Conservation (phyloP, 164 flowering plant genomes). For the Vitis vinifera region ASM3070453v1 NC_081806.1:4064501-4065000, state of each 20-base stretch:
- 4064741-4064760: no score
- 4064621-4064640: conserved; percentile 98
- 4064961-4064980: background rate
- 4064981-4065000: background rate
- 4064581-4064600: conserved; percentile 89
- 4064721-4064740: background rate
- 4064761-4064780: background rate
- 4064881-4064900: background rate
- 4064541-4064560: conserved; percentile 81
- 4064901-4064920: background rate
- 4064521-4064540: conserved; percentile 95
- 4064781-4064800: background rate
- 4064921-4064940: background rate
- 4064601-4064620: conserved; percentile 80
- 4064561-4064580: conserved; percentile 89
- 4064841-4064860: background rate
- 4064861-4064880: background rate
- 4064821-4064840: no score
- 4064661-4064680: conserved; percentile 86
- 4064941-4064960: background rate
- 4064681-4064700: conserved; percentile 98
- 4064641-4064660: conserved; percentile 86
- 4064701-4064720: conserved; percentile 35
- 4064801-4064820: background rate
- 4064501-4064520: conserved; percentile 30